Base-by-base conservation (phyloP, 306 rosid genomes). In the Cercis canadensis region DNA sequence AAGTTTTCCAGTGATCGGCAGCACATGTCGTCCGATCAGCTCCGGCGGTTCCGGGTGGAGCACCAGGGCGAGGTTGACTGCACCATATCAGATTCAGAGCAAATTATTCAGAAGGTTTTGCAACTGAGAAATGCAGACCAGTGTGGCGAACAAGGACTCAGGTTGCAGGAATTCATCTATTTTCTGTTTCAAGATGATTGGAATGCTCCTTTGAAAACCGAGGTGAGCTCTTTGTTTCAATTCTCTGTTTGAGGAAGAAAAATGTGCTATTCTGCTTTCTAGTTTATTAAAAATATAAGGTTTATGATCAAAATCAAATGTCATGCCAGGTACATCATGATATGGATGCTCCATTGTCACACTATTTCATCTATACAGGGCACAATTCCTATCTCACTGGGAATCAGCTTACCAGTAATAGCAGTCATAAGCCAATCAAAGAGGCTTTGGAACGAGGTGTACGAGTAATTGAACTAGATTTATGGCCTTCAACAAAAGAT, bases 321-420 rank as follows among this genome's bases (percentile, higher is more conserved):
- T 17, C 3, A 66, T 67, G 79, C 13, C 91, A 94, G 97, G 92
- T 91, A 64, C 96, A 90, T 79, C 95, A 94, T 74, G 97, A 89
- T 47, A 94, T 91, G 98, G 79, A 63, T 39, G 94, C 89, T 80
- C 98, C 98, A 60, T 67, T 90, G 72, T 87, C 98, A 59, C 98
- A 91, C 75, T 94, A 89, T 81, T 94, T 84, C 91, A 94, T 91
- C 83, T 91, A 90, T 14, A 89, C 98, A 60, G 97, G 98, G 34
- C 98, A 94, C 64, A 94, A 94, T 83, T 94, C 98, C 37, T 94
- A 90, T 72, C 89, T 94, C 0, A 90, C 86, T 34, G 98, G 98
- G 73, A 94, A 94, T 80, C 98, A 94, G 77, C 68, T 94, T 9
- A 89, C 87, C 80, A 89, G 98, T 79, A 95, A 94, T 36, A 89